Evolutionary conservation across 2,329 filamentous ascomycete genomes (phyloP), one percentile per base, ranked within the genome.

Genomic region (Cordyceps cateniannulata): DNA sequence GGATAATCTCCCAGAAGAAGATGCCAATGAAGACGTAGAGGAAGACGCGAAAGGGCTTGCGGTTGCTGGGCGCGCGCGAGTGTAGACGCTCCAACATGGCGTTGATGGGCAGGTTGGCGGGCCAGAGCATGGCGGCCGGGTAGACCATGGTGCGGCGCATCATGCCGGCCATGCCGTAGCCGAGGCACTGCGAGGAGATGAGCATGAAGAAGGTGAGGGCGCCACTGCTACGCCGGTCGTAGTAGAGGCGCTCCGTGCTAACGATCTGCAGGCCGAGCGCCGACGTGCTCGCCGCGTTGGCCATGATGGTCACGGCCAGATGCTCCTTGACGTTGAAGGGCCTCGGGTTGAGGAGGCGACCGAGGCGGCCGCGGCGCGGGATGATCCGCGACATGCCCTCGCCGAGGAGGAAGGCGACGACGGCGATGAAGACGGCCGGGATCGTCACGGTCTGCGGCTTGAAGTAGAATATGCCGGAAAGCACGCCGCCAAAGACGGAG

Each of bases 161-260:
- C 24, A 81, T 61, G 14, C 80, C 80, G 5, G 77, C 76, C 47
- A 82, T 67, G 32, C 79, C 80, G 45, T 78, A 82, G 0, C 79
- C 79, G 20, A 81, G 70, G 10, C 78, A 68, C 52, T 81, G 79
- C 2, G 79, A 80, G 0, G 79, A 79, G 9, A 82, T 65, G 0
- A 74, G 70, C 35, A 80, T 65, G 63, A 82, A 76, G 54, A 81
- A 74, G 9, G 73, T 73, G 0, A 73, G 72, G 2, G 68, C 75
- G 5, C 70, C 69, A 63, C 70, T 75, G 1, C 77, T 71, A 18
- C 73, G 69, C 9, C 72, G 67, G 20, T 72, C 69, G 60, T 82
- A 82, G 67, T 73, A 82, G 2, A 82, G 72, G 57, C 73, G 66
- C 67, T 82, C 77, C 1, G 74, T 77, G 0, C 80, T 74, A 5